Conservation (phyloP, 1,284 basidiomycete species). For the Naganishia liquefaciens region DNA sequence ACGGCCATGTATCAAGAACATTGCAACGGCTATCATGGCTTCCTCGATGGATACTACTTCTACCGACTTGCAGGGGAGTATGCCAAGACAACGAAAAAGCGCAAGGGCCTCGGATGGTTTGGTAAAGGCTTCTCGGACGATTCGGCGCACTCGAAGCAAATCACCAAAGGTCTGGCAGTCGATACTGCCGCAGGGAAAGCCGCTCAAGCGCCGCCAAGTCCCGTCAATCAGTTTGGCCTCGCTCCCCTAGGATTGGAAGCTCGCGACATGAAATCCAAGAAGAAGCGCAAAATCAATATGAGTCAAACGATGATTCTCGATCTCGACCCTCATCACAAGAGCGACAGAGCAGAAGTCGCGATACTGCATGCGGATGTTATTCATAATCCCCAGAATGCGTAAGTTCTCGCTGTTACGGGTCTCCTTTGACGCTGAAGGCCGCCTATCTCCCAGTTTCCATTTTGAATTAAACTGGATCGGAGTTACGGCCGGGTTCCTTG, state of each 20-base stretch:
- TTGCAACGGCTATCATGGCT: conserved; percentile 71
- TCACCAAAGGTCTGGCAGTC: conserved; percentile 3
- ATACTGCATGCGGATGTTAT: conserved; percentile 88
- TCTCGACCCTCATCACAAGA: conserved; percentile 75
- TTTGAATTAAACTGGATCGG: conserved; percentile 98
- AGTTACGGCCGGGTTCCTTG: conserved; percentile 91
- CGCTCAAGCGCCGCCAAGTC: conserved; percentile 32
- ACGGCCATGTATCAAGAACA: conserved; percentile 58
- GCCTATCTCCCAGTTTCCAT: conserved; percentile 62
- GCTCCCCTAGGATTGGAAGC: conserved; percentile 28
- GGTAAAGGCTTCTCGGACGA: conserved; percentile 18
- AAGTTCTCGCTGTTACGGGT: conserved; percentile 34
- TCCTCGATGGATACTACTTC: conserved; percentile 84
- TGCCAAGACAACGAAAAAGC: conserved; percentile 66
- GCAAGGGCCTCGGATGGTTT: conserved; percentile 47
- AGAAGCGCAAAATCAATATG: conserved; percentile 67
- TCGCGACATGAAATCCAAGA: conserved; percentile 49
- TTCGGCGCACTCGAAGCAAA: conserved; percentile 9
- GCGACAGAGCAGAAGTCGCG: conserved; percentile 81
- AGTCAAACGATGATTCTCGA: conserved; percentile 86
- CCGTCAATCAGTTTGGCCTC: conserved; percentile 25
- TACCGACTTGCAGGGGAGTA: conserved; percentile 79
- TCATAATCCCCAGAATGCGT: conserved; percentile 81
- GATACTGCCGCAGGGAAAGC: not conserved
- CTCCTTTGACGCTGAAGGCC: conserved; percentile 1